Conservation (phyloP, 2,329 filamentous ascomycete genomes). For the Cercospora zeae-maydis region DNA sequence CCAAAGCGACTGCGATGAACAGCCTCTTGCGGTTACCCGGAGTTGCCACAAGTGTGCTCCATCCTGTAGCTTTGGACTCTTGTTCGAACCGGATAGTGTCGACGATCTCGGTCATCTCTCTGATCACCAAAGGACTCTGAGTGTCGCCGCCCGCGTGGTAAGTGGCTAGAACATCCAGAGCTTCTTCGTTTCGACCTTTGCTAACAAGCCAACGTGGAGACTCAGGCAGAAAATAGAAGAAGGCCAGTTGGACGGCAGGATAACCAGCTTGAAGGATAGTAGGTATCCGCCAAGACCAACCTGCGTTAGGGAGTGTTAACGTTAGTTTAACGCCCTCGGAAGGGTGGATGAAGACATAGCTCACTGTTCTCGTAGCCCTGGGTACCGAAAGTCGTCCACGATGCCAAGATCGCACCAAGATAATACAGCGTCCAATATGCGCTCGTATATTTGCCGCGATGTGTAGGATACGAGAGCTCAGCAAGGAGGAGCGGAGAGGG, state of each 20-base stretch:
- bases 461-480: conserved; percentile 25
- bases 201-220: conserved; percentile 28
- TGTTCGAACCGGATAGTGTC: conserved; percentile 55
- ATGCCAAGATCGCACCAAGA: conserved; percentile 24
- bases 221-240: conserved; percentile 24
- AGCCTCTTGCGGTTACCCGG: conserved; percentile 38
- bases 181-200: conserved; percentile 28
- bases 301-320: no score
- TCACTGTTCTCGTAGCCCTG: conserved; percentile 12
- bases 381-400: conserved; percentile 24
- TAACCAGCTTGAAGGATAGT: conserved; percentile 48
- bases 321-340: no score
- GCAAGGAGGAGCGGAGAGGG: conserved; percentile 24
- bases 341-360: no score
- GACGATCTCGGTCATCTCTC: conserved; percentile 60
- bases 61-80: conserved; percentile 45
- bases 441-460: conserved; percentile 23
- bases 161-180: conserved; percentile 36
- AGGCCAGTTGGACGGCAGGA: conserved; percentile 41
- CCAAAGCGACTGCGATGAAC: conserved; percentile 37
- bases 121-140: conserved; percentile 52
- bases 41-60: conserved; percentile 17
- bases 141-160: conserved; percentile 47
- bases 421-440: conserved; percentile 25
- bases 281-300: conserved; percentile 49